Conservation (phyloP, 2,329 filamentous ascomycete species). For the Curvularia lunata region DNA sequence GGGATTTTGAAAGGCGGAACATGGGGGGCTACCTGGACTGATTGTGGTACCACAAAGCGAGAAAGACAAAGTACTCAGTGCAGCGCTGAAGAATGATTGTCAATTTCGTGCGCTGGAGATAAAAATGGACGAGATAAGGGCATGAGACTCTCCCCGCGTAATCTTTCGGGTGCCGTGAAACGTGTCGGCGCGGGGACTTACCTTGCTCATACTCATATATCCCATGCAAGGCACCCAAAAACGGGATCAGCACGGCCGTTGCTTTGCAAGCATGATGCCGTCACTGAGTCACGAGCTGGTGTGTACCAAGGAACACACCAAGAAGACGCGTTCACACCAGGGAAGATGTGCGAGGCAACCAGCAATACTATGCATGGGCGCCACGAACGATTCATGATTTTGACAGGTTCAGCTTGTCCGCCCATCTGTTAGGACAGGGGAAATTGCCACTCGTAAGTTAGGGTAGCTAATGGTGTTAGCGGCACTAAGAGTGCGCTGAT, state of each 20-base stretch:
- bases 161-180: conserved; percentile 5
- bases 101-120: neutral
- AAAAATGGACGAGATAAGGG: neutral
- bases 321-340: conserved; percentile 1
- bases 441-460: conserved; percentile 17
- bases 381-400: conserved; percentile 11
- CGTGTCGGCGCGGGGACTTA: conserved; percentile 11
- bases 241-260: conserved; percentile 9
- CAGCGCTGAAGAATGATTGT: neutral
- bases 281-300: conserved; percentile 7
- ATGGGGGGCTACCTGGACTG: conserved; percentile 1
- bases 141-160: neutral
- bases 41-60: neutral
- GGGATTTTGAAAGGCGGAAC: conserved; percentile 12
- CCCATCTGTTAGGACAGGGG: conserved; percentile 15
- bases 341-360: conserved; percentile 13
- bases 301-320: conserved; percentile 7
- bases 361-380: conserved; percentile 5
- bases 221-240: conserved; percentile 5
- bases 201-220: conserved; percentile 18
- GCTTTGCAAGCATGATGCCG: conserved; percentile 7
- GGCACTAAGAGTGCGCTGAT: conserved; percentile 10
- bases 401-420: conserved; percentile 14
- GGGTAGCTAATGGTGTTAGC: conserved; percentile 9
- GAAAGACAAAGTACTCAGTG: neutral